Base-by-base conservation (phyloP, 164 flowering plant genomes). In the Aristolochia fimbriata region DNA sequence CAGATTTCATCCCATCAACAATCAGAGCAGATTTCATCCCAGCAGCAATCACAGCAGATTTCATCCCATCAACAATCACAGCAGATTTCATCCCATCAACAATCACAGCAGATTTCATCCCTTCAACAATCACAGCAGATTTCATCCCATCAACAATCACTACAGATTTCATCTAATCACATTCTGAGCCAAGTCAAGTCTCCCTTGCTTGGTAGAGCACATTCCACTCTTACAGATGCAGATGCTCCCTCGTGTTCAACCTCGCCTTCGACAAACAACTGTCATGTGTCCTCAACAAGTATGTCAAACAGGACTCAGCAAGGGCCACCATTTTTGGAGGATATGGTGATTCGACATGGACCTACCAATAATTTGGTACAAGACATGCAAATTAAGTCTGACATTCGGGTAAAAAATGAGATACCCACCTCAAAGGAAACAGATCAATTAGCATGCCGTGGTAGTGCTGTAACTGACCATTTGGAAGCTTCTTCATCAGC, bases 241-340 rank as follows among this genome's bases (percentile, higher is more conserved):
- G 96, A 85, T 63, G 81, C 83, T 51, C 93, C 88, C 31, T 92
- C 98, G 62, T 87, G 91, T 69, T 87, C 96, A 47, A 83, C 91
- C 46, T 85, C 98, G 16, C 91, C 96, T 58, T 85, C 92, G 30
- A 71, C 92, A 31, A 81, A 77, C 64, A 86, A 82, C 62, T 76
- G 78, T 70, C 87, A 78, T 58, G 64, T 78, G 49, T 69, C 86
- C 4, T 77, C 80, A 23, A 61, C 83, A 43, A 83, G 71, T 63
- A 72, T 84, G 64, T 52, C 74, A 25, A 81, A 75, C 70, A 80
- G 76, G 70, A 82, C 64, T 68, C 85, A 77, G 52, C 81, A 74
- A 60, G 76, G 67, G 30, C 68, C 81, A 55, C 65, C 73, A 41
- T 48, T 67, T 19, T 56, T 78, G 52, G 45, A 79, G 25, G 79